Conservation (phyloP, 2,329 filamentous ascomycete genomes). For the Talaromyces piceae region DNA sequence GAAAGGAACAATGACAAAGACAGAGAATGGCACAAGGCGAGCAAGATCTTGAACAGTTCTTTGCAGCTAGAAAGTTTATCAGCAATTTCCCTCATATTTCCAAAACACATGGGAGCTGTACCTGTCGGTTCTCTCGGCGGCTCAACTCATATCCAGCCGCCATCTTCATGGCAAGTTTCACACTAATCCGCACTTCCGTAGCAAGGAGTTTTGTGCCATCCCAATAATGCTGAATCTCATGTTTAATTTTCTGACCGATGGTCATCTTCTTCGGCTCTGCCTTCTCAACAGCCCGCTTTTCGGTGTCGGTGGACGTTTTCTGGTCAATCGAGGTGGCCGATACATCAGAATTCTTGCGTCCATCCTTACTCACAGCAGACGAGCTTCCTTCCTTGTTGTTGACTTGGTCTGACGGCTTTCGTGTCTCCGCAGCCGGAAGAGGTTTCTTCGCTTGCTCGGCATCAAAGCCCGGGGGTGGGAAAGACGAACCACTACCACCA, state of each 20-base stretch:
- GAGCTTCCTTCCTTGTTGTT: slow-evolving; percentile 28
- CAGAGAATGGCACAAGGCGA: slow-evolving; percentile 88
- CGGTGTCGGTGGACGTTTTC: slow-evolving; percentile 28
- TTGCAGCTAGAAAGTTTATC: slow-evolving; percentile 50
- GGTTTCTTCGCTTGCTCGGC: slow-evolving; percentile 84
- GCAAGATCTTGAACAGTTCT: slow-evolving; percentile 90
- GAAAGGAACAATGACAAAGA: slow-evolving; percentile 95
- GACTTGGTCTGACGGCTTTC: slow-evolving; percentile 22
- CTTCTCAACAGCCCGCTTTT: slow-evolving; percentile 55
- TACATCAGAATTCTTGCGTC: slow-evolving; percentile 15
- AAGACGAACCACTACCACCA: slow-evolving; percentile 37
- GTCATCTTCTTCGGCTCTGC: slow-evolving; percentile 82
- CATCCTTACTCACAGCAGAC: slow-evolving; percentile 28
- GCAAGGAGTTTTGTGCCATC: slow-evolving; percentile 93
- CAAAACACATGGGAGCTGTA: slow-evolving; percentile 22
- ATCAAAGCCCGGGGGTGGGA: slow-evolving; percentile 84
- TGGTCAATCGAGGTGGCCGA: slow-evolving; percentile 23
- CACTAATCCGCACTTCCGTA: slow-evolving; percentile 88
- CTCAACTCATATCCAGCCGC: slow-evolving; percentile 94
- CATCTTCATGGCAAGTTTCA: slow-evolving; percentile 89
- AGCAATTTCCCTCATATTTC: slow-evolving; percentile 12
- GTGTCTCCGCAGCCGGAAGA: slow-evolving; percentile 49
- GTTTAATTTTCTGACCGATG: slow-evolving; percentile 85
- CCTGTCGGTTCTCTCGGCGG: slow-evolving; percentile 82
- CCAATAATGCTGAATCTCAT: slow-evolving; percentile 92